Conservation (phyloP, 2,329 filamentous ascomycete species). For the Exophiala sp. region DNA sequence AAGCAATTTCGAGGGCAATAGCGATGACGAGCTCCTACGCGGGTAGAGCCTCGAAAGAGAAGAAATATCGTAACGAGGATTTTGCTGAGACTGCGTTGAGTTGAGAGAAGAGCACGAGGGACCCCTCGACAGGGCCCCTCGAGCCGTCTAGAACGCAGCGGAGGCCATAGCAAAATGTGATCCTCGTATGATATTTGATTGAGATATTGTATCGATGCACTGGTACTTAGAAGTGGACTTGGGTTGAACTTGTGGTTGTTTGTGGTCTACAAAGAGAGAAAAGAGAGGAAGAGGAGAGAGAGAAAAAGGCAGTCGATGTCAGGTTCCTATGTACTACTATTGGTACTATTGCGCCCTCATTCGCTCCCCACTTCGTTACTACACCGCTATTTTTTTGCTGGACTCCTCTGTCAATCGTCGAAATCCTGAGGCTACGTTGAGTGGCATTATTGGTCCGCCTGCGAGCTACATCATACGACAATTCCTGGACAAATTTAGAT, state of each 20-base stretch:
- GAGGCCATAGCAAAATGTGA: constrained; percentile 63
- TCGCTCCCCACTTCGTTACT: no score
- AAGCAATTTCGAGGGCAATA: constrained; percentile 60
- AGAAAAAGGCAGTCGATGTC: constrained; percentile 9
- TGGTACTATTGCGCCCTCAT: neutral
- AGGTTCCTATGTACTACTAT: neutral
- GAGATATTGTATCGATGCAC: constrained; percentile 13
- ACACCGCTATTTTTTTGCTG: constrained; percentile 11
- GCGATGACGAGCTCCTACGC: constrained; percentile 32
- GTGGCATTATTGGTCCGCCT: constrained; percentile 1
- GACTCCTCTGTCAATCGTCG: neutral
- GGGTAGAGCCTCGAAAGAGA: constrained; percentile 43
- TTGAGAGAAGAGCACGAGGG: constrained; percentile 20
- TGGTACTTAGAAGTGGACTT: constrained; percentile 11
- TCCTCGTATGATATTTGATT: constrained; percentile 67
- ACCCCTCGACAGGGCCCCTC: constrained; percentile 51
- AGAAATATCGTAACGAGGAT: constrained; percentile 48
- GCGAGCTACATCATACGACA: no score
- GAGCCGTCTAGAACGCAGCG: constrained; percentile 88
- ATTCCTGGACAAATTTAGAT: no score
- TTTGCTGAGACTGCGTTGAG: constrained; percentile 16
- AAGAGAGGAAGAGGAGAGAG: constrained; percentile 14
- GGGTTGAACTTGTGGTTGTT: constrained; percentile 24
- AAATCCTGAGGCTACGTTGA: constrained; percentile 2
- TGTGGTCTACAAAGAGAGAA: constrained; percentile 26